These are phyloP conservation scores for Vanilla planifolia DNA, from an alignment of 106 monocot genomes.

Conservation along the genomic window DNA sequence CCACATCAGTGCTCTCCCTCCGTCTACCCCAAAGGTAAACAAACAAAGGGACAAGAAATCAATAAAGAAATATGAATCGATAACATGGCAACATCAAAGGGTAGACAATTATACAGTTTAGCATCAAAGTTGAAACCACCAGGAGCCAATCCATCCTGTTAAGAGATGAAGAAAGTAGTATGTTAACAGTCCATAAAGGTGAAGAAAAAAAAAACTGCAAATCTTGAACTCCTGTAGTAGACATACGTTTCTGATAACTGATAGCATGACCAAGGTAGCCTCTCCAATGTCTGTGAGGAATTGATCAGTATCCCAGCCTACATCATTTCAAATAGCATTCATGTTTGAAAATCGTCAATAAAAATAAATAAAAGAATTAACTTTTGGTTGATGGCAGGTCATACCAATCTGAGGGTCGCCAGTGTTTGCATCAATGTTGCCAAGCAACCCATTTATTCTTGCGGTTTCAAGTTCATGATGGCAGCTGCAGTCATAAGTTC, in stretches of 20 bases:
- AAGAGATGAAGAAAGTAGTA: conserved; percentile 6
- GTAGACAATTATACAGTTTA: conserved; percentile 52
- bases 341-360: neutral
- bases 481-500: conserved; percentile 47
- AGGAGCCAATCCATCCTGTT: conserved; percentile 89
- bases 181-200: neutral
- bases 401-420: conserved; percentile 97
- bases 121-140: conserved; percentile 99
- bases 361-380: conserved; percentile 1
- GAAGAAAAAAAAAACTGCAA: neutral
- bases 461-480: conserved; percentile 98
- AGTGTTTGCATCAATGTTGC: conserved; percentile 97
- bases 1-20: conserved; percentile 96
- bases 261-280: conserved; percentile 91
- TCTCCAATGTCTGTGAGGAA: conserved; percentile 88
- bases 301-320: conserved; percentile 99
- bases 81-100: neutral
- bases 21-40: too few relatives aligned
- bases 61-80: neutral
- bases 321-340: neutral
- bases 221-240: neutral
- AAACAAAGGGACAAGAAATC: neutral
- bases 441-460: conserved; percentile 89
- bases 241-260: conserved; percentile 89
- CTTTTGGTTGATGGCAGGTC: neutral